Evolutionary conservation across 176 grass and related monocot genomes (phyloP).

Genomic region (Oropetium thomaeum): DNA sequence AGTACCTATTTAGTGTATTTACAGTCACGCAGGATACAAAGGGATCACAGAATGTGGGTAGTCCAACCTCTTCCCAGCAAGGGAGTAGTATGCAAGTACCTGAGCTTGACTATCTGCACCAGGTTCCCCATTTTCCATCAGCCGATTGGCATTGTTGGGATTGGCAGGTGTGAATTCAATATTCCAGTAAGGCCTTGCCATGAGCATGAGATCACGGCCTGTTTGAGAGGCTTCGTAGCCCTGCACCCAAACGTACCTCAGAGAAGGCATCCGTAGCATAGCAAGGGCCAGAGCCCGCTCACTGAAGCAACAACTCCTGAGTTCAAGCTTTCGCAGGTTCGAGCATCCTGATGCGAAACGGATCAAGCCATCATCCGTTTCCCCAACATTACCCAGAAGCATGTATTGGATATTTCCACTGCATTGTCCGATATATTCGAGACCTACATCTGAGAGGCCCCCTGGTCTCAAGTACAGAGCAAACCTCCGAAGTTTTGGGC

Average conservation of each 20-base stretch:
- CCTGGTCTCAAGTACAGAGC: constrained; percentile 83
- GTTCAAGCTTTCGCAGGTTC: constrained; percentile 74
- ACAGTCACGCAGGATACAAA: constrained; percentile 70
- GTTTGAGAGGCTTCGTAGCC: constrained; percentile 70
- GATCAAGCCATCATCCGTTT: constrained; percentile 66
- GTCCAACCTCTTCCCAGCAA: constrained; percentile 70
- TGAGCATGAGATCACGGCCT: constrained; percentile 60
- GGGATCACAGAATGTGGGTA: constrained; percentile 63
- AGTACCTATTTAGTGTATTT: constrained; percentile 46
- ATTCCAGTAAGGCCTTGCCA: constrained; percentile 85
- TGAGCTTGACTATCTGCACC: constrained; percentile 54
- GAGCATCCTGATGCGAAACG: constrained; percentile 59
- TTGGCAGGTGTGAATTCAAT: constrained; percentile 77
- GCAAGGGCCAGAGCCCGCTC: constrained; percentile 71
- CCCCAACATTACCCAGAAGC: constrained; percentile 78
- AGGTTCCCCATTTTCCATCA: constrained; percentile 40
- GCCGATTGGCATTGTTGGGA: neutral
- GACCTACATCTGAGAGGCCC: constrained; percentile 83
- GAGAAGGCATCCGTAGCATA: constrained; percentile 39
- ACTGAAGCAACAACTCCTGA: constrained; percentile 87
- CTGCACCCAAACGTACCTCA: constrained; percentile 86
- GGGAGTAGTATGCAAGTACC: constrained; percentile 84
- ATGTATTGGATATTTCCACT: constrained; percentile 75
- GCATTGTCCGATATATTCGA: constrained; percentile 66
- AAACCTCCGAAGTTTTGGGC: constrained; percentile 75